Base-by-base conservation (phyloP, 495 filamentous ascomycete species). In the Thermochaetoides thermophila region DNA sequence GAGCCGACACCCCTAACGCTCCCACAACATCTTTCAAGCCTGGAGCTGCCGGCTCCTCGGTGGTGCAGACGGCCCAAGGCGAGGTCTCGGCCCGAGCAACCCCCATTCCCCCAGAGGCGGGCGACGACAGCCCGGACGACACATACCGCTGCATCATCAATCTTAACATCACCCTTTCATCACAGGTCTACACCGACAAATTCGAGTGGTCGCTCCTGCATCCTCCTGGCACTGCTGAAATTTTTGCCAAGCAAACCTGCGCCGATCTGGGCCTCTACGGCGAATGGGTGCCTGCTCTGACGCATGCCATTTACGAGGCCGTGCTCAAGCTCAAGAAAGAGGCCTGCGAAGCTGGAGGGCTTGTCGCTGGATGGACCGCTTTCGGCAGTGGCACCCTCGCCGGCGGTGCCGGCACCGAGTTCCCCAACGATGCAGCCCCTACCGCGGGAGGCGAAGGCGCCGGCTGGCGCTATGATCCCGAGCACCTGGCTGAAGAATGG, bases 131-230 rank as follows among this genome's bases (percentile, higher is more conserved):
- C 53, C 84, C 80, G 5, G 84, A 92, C 52, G 86, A 95, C 55
- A 82, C 82, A 3, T 92, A 93, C 51, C 73, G 85, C 36, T 93
- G 84, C 50, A 76, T 96, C 50, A 73, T 96, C 47, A 82, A 66
- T 31, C 69, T 99, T 15, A 92, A 81, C 53, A 84, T 99, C 46
- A 94, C 93, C 43, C 69, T 96, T 14, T 78, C 81, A 31, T 92
- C 92, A 40, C 76, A 80, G 35, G 74, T 96, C 12, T 96, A 93
- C 56, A 87, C 81, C 4, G 89, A 99, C 66, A 92, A 82, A 53
- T 96, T 99, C 44, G 89, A 99, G 52, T 99, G 89, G 89, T 95
- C 89, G 12, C 64, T 99, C 4, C 69, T 95, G 7, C 84, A 95
- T 49, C 84, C 85, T 3, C 76, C 81, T 1, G 85, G 91, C 10